Evolutionary conservation across 345 rosid species (phyloP).

Genomic region (Eucalyptus viminalis): DNA sequence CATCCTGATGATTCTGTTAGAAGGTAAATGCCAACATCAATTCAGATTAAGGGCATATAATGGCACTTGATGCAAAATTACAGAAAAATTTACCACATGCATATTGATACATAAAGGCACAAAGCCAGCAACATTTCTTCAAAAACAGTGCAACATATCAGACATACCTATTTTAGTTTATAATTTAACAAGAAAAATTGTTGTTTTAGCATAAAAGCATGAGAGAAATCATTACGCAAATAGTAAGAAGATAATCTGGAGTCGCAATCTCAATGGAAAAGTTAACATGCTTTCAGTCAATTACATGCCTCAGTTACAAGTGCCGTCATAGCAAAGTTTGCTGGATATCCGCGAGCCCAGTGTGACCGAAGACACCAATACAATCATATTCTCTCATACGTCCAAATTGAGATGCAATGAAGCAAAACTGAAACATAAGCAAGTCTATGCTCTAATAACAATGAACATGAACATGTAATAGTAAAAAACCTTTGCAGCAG

Average conservation of each 20-base stretch:
- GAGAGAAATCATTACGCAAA: neutral
- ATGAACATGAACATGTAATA: neutral
- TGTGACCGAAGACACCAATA: neutral
- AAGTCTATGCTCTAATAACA: neutral
- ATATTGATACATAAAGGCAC: neutral
- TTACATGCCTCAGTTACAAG: neutral
- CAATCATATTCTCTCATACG: neutral
- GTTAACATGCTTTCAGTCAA: neutral
- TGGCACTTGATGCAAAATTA: neutral
- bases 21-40: neutral
- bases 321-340: neutral
- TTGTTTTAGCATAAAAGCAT: neutral
- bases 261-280: no score
- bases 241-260: neutral
- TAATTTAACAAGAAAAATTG: neutral
- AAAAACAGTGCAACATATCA: neutral
- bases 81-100: neutral
- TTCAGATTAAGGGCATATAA: neutral
- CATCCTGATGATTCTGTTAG: constrained; percentile 88
- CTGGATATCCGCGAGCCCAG: neutral
- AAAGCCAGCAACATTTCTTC: neutral
- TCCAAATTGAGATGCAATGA: neutral
- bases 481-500: constrained; percentile 75
- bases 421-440: neutral
- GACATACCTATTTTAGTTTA: neutral